Evolutionary conservation across 164 flowering plant genomes (phyloP), one percentile per base, ranked within the genome.

Genomic region (Magnolia officinalis): DNA sequence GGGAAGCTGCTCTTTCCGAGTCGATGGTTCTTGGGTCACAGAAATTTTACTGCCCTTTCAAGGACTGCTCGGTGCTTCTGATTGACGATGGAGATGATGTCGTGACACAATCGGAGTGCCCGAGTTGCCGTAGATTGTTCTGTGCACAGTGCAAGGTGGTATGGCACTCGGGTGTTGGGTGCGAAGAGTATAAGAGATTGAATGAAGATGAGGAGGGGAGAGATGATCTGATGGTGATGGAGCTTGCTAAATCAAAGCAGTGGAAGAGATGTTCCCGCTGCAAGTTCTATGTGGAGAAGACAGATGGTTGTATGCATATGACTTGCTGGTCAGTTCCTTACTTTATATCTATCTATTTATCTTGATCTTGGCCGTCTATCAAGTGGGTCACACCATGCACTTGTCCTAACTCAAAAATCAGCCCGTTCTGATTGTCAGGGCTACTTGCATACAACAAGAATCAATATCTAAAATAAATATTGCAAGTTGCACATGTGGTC

Each of bases 261-360:
- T 89, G 94, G 94, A 78, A 29, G 72, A 87, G 85, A 37, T 90
- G 90, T 67, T 86, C 87, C 9, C 77, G 68, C 0, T 90, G 91
- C 79, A 80, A 79, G 26, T 78, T 78, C 65, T 82, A 71, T 75
- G 93, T 90, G 26, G 90, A 88, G 67, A 87, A 75, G 78, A 72
- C 16, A 9, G 71, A 67, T 0, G 90, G 90, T 0, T 88, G 90
- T 67, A 2, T 49, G 6, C 86, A 84, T 76, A 88, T 88, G 4
- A 61, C 72, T 16, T 89, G 90, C 89, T 83, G 90, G 92, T 87
- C 13, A 6, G 37, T 71, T 37, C 4, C 45, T 37, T 37, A 37
- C 45, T 37, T 37, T 37, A 0, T 37, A 37, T 5, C 45, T 37
- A 37, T 37, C 45, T 37, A 37, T 37, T 37, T 37, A 3, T 37